These are phyloP conservation scores for Populus hybrid DNA, from an alignment of 441 rosid species.

Conservation along the genomic window DNA sequence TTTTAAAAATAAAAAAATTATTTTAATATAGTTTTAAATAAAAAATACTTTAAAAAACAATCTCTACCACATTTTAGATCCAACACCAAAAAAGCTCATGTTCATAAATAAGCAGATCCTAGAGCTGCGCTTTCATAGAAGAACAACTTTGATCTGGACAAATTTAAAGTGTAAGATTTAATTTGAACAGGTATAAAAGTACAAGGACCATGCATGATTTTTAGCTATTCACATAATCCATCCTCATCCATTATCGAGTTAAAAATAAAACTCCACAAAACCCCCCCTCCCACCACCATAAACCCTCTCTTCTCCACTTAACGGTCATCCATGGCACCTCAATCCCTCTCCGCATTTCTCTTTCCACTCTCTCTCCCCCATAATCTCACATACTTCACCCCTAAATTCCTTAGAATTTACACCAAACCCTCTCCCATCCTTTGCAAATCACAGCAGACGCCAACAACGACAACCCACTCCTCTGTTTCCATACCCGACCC, in stretches of 20 bases:
- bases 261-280: neutral
- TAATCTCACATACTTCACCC: slow-evolving; percentile 22
- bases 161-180: neutral
- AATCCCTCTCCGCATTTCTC: slow-evolving; percentile 48
- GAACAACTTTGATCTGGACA: neutral
- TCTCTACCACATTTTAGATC: accelerated
- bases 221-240: neutral
- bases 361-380: slow-evolving; percentile 43
- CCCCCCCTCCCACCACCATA: neutral
- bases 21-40: no score
- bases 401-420: slow-evolving; percentile 29
- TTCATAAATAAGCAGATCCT: no score
- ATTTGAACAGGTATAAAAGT: neutral
- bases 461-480: slow-evolving; percentile 25
- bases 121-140: no score
- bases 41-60: no score
- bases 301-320: neutral
- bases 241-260: neutral
- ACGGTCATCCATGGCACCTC: slow-evolving; percentile 50
- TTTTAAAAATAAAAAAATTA: no score
- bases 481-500: slow-evolving; percentile 28
- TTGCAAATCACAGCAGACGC: slow-evolving; percentile 39
- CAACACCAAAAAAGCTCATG: no score
- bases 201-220: neutral
- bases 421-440: slow-evolving; percentile 24